phyloP scores from a whole-genome alignment of 805 yeast genomes.

The Yarrowia sp. region DNA sequence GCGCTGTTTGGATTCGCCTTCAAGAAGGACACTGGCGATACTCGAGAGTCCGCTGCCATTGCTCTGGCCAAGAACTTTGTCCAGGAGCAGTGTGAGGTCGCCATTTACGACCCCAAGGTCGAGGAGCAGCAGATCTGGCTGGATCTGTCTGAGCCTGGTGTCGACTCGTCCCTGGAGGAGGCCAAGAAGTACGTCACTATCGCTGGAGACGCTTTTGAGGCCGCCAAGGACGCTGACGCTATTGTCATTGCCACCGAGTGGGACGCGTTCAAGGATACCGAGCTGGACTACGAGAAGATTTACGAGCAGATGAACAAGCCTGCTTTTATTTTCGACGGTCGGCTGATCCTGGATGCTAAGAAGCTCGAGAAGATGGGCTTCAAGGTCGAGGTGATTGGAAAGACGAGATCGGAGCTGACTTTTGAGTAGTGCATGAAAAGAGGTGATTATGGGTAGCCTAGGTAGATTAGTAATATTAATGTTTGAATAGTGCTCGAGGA shows the following conservation, averaged over 20 bases:
- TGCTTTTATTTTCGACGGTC: conserved; percentile 37
- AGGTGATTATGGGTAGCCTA: not conserved
- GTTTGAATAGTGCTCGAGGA: not conserved
- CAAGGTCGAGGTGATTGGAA: conserved; percentile 36
- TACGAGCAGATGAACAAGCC: conserved; percentile 37
- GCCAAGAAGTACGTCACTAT: conserved; percentile 31
- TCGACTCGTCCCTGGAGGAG: conserved; percentile 28
- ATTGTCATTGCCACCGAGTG: conserved; percentile 37
- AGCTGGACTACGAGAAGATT: conserved; percentile 35
- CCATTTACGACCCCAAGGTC: conserved; percentile 38
- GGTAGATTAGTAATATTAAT: conserved; percentile 4
- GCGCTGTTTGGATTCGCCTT: conserved; percentile 38
- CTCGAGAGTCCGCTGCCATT: conserved; percentile 38
- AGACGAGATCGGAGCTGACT: conserved; percentile 15
- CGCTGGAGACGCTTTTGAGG: conserved; percentile 34
- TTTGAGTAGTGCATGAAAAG: conserved; percentile 17
- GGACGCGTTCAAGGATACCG: conserved; percentile 37
- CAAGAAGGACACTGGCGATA: conserved; percentile 39
- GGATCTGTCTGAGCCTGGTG: conserved; percentile 26
- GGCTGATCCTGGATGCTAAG: conserved; percentile 34
- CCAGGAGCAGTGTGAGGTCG: conserved; percentile 36
- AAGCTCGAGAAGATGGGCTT: conserved; percentile 35
- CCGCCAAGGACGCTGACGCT: conserved; percentile 36
- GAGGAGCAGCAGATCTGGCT: conserved; percentile 35
- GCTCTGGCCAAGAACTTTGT: conserved; percentile 35